Base-by-base conservation (phyloP, 2,329 filamentous ascomycete species). In the Dactylellina leptospora region DNA sequence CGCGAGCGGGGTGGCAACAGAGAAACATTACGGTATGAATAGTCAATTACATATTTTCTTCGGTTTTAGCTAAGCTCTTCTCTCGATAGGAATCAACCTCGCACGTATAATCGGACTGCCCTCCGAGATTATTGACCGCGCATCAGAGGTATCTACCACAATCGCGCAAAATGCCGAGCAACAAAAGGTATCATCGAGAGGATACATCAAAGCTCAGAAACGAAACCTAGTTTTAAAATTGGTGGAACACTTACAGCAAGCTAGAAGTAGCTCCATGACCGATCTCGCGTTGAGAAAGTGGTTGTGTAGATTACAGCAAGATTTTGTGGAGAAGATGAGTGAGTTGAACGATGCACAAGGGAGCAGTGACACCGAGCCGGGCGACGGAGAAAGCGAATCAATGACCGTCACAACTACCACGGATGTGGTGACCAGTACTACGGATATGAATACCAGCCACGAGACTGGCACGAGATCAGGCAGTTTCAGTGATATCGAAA, bases 1-100 rank as follows among this genome's bases (percentile, higher is more conserved):
- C 36, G 83, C 86, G 0, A 85, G 89, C 11, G 93, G 95, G 0
- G 86, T 85, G 0, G 85, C 91, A 0, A 81, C 86, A 62, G 87
- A 91, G 60, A 82, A 86, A 47, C 87, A 92, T 75, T 99, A 99
- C 76, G 95, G 95, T 0, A 84, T 40, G 16, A n/a, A n/a, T n/a
- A n/a, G n/a, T n/a, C n/a, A n/a, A n/a, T n/a, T n/a, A n/a, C n/a
- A n/a, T n/a, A n/a, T n/a, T n/a, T n/a, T n/a, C n/a, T n/a, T n/a
- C n/a, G n/a, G n/a, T n/a, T n/a, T n/a, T n/a, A n/a, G n/a, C n/a
- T n/a, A n/a, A n/a, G n/a, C n/a, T n/a, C n/a, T n/a, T n/a, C n/a
- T n/a, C n/a, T n/a, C n/a, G 55, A 9, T 25, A 76, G 75, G 75
- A 18, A 73, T 77, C 47, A 66, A 73, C 22, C 61, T 77, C 25